Conservation (phyloP, 371 early-diverging fungal species). For the Umbelopsis sp. region DNA sequence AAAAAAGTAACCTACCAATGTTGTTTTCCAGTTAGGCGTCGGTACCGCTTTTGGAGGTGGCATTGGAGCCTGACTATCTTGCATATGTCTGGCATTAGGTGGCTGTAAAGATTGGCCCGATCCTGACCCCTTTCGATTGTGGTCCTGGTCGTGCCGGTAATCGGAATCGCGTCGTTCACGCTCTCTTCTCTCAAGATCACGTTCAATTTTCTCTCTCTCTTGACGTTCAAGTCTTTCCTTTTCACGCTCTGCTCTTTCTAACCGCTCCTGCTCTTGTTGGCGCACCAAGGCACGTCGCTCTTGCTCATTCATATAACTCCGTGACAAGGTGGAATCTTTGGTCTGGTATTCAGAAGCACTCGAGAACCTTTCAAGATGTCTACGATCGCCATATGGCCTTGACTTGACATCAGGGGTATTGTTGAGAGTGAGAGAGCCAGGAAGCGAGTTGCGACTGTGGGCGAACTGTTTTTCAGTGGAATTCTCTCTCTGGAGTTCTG, state of each 20-base stretch:
- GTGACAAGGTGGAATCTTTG: not conserved
- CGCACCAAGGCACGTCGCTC: conserved; percentile 8
- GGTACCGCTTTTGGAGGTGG: not conserved
- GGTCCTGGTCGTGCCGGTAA: not conserved
- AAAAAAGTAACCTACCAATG: not conserved
- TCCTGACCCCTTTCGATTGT: not conserved
- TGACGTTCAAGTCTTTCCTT: not conserved
- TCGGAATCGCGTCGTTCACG: conserved; percentile 8
- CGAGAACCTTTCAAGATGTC: not conserved
- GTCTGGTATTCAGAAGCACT: not conserved
- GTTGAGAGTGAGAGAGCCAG: not conserved
- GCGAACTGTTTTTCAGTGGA: not conserved
- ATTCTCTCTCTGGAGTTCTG: conserved; percentile 1
- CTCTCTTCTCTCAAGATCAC: not conserved
- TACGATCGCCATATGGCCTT: not conserved
- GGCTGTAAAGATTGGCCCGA: not conserved
- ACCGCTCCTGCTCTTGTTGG: conserved; percentile 12
- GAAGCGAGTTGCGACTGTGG: not conserved
- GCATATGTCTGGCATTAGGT: not conserved
- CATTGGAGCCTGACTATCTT: not conserved
- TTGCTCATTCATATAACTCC: not conserved
- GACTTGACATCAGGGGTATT: not conserved
- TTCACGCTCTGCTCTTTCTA: conserved; percentile 4
- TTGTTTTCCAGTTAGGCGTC: conserved; percentile 10
- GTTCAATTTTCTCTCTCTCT: conserved; percentile 9